Base-by-base conservation (phyloP, 2,329 filamentous ascomycete genomes). In the Sclerotinia spermophila region DNA sequence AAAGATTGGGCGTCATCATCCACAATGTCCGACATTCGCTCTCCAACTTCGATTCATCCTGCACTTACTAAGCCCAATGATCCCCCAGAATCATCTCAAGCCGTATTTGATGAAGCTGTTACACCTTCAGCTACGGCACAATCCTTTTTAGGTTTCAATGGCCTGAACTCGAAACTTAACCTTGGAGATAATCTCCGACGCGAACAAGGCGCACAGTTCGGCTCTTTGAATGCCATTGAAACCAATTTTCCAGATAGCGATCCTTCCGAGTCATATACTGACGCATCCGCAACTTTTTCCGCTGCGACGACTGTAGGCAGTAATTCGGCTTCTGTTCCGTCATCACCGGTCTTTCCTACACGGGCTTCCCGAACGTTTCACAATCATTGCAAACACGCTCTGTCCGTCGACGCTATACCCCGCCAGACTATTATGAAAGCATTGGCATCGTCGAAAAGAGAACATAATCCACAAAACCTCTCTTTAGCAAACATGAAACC, bases 351-450 rank as follows among this genome's bases (percentile, higher is more conserved):
- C 0, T 78, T 76, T 56, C 61, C 74, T 35, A 71, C 72, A 42
- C 74, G 66, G 38, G 38, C 73, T 17, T 51, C 72, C 27, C 75
- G 73, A 51, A 60, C 67, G 33, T 74, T 74, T 59, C 73, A 76
- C 33, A 67, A 68, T n/a, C 77, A 78, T 65, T 73, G 74, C 68
- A 77, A 79, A 71, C 76, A 76, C 78, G 78, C 77, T 10, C 71
- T 79, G 44, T 79, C 81, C 73, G 75, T 79, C 62, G 78, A 80
- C 67, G 76, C 78, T 10, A 74, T 94, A 74, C 92, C 92, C 19
- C 89, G 89, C 73, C 92, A 95, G 81, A 95, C 92, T 70, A 89
- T 94, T 77, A 88, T 94, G 83, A 94, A 96, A 82, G 92, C 92
- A 8, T 82, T 95, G 75, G 91, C 91, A 70, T 94, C 92, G 21